A percentile compares a stretch with the other conserved stretches of the same genome.
phyloP scores from a whole-genome alignment of 495 filamentous ascomycete species.

The Neurospora pannonica region DNA sequence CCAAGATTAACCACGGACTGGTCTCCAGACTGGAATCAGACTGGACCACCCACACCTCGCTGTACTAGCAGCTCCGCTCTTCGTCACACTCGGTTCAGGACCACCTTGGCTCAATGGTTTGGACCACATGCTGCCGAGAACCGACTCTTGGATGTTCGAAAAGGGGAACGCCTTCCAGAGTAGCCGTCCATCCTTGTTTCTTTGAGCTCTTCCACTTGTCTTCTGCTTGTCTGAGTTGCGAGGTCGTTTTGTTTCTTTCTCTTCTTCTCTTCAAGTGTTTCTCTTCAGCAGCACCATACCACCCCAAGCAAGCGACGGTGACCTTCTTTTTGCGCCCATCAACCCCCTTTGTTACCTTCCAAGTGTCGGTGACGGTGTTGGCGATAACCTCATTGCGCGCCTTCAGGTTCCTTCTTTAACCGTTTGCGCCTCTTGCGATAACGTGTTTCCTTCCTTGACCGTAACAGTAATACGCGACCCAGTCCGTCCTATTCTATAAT shows the following conservation, averaged over 20 bases:
- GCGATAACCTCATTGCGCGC: background rate
- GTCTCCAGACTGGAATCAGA: background rate
- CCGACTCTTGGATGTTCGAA: conserved; percentile 13
- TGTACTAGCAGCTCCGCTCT: conserved; percentile 8
- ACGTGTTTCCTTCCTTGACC: background rate
- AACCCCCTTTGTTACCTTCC: background rate
- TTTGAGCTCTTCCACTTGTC: background rate
- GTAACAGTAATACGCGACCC: background rate
- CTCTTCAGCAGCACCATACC: background rate
- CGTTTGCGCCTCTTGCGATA: background rate
- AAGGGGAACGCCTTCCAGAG: conserved; percentile 10
- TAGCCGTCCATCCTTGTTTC: background rate
- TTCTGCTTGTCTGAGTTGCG: background rate
- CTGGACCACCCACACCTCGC: background rate
- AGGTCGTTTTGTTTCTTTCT: background rate
- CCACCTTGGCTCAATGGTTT: background rate
- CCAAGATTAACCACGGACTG: background rate
- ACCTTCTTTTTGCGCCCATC: background rate
- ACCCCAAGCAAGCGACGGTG: background rate
- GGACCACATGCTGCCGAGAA: conserved; percentile 20
- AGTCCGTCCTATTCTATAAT: background rate
- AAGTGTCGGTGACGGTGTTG: conserved; percentile 2
- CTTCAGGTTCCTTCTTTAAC: background rate
- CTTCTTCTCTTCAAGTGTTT: background rate
- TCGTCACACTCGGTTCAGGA: conserved; percentile 15